These are phyloP conservation scores for Rhodotorula babjevae DNA, from an alignment of 768 basidiomycete species.

Conservation along the genomic window DNA sequence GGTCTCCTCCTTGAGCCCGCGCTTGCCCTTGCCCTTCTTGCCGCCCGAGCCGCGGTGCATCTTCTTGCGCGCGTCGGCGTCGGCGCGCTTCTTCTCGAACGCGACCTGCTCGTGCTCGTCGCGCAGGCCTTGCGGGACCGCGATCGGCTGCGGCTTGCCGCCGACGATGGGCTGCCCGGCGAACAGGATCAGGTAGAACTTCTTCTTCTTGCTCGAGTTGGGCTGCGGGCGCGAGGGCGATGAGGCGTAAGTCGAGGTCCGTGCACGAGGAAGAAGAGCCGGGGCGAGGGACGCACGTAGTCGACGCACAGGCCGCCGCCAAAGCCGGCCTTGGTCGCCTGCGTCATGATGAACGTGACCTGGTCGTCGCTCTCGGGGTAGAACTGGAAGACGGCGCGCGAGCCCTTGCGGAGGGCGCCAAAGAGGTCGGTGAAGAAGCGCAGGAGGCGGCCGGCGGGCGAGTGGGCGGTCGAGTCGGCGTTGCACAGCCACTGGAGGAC, in stretches of 20 bases:
- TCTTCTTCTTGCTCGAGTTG: conserved; percentile 53
- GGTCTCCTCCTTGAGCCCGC: conserved; percentile 53
- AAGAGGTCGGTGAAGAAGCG: conserved; percentile 88
- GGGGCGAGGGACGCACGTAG: conserved; percentile 53
- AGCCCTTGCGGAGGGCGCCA: conserved; percentile 75
- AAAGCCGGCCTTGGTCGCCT: conserved; percentile 90
- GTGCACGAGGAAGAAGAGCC: too few relatives aligned
- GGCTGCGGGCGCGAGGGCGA: background rate
- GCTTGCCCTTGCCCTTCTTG: conserved; percentile 42
- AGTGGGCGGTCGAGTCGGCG: conserved; percentile 74
- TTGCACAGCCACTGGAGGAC: conserved; percentile 99
- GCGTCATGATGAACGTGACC: conserved; percentile 85
- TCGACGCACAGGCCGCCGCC: conserved; percentile 95
- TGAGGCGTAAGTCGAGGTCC: too few relatives aligned
- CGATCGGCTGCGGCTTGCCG: conserved; percentile 28
- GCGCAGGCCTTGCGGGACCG: conserved; percentile 36
- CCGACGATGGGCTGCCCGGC: conserved; percentile 56
- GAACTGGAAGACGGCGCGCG: conserved; percentile 83
- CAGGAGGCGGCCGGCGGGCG: conserved; percentile 55
- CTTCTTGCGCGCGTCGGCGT: conserved; percentile 13
- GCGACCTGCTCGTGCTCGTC: conserved; percentile 49
- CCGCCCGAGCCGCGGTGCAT: background rate
- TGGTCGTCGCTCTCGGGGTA: conserved; percentile 97
- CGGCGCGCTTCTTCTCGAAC: conserved; percentile 77
- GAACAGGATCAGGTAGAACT: conserved; percentile 88